phyloP scores from a whole-genome alignment of 1,139 yeast species.

The Zygoascus meyerae region DNA sequence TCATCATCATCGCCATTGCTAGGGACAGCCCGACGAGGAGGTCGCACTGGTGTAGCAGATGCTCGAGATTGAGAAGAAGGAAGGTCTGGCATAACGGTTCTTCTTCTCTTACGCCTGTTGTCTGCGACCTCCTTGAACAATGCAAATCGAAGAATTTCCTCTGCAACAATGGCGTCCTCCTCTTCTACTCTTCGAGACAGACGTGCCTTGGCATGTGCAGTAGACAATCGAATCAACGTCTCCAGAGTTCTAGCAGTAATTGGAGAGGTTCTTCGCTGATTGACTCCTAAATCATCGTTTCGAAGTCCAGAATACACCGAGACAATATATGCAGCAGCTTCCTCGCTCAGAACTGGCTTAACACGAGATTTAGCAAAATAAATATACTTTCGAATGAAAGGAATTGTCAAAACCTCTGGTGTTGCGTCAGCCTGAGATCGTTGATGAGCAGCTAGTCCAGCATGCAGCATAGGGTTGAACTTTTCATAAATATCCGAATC shows the following conservation, averaged over 20 bases:
- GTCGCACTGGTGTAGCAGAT: not conserved
- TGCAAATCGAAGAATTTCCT: constrained; percentile 76
- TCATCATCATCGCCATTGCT: constrained; percentile 32
- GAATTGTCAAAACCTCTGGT: constrained; percentile 60
- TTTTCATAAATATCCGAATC: constrained; percentile 66
- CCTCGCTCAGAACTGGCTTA: constrained; percentile 71
- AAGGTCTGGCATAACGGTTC: constrained; percentile 22
- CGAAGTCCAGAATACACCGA: constrained; percentile 74
- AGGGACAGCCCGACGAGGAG: not conserved
- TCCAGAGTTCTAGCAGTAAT: constrained; percentile 97
- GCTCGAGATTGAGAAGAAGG: not conserved
- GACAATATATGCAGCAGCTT: constrained; percentile 79
- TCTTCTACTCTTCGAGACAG: constrained; percentile 68
- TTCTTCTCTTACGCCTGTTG: constrained; percentile 27
- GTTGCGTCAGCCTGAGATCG: constrained; percentile 19
- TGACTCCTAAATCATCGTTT: constrained; percentile 67
- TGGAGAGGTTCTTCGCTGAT: constrained; percentile 83
- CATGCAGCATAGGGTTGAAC: constrained; percentile 75
- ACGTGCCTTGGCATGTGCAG: constrained; percentile 96
- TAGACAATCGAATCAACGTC: constrained; percentile 87
- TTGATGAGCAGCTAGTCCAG: constrained; percentile 53
- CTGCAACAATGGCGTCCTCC: constrained; percentile 82
- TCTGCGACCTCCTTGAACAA: constrained; percentile 64
- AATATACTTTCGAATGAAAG: constrained; percentile 84
- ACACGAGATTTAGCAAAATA: constrained; percentile 91